phyloP scores from a whole-genome alignment of 441 rosid genomes.

The Cnidoscolus chayamansa region DNA sequence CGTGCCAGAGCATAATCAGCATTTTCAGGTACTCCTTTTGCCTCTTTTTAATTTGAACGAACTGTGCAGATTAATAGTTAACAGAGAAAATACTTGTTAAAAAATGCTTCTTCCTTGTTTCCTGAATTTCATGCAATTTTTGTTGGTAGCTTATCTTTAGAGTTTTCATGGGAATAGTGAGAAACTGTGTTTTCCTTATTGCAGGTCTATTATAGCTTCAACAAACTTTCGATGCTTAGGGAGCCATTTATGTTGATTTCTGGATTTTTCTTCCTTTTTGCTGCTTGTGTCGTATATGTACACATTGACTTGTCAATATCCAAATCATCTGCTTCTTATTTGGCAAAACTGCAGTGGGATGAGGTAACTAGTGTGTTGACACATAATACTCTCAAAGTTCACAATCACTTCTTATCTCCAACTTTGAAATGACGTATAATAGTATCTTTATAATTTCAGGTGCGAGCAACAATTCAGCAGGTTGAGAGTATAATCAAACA shows the following conservation, averaged over 20 bases:
- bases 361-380: conserved; percentile 45
- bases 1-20: conserved; percentile 85
- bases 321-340: conserved; percentile 80
- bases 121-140: background rate
- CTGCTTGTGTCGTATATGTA: conserved; percentile 62
- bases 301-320: conserved; percentile 89
- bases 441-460: conserved; percentile 43
- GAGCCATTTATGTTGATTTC: conserved; percentile 88
- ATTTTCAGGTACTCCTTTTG: conserved; percentile 65
- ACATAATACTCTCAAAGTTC: background rate
- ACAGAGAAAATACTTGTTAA: background rate
- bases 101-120: background rate
- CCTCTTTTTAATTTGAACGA: conserved; percentile 4
- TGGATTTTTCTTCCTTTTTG: conserved; percentile 71
- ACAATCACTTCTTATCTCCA: conserved; percentile 5
- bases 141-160: background rate
- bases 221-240: conserved; percentile 64
- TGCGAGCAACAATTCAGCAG: conserved; percentile 67
- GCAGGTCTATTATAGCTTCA: conserved; percentile 90
- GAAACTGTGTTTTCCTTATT: conserved; percentile 6
- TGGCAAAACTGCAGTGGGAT: conserved; percentile 93
- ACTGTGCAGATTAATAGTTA: background rate
- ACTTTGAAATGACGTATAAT: background rate
- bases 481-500: conserved; percentile 51
- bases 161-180: background rate